A percentile compares a stretch with the other conserved stretches of the same genome.
Conservation (phyloP, 2,329 filamentous ascomycete species). For the Aureobasidium sp. region DNA sequence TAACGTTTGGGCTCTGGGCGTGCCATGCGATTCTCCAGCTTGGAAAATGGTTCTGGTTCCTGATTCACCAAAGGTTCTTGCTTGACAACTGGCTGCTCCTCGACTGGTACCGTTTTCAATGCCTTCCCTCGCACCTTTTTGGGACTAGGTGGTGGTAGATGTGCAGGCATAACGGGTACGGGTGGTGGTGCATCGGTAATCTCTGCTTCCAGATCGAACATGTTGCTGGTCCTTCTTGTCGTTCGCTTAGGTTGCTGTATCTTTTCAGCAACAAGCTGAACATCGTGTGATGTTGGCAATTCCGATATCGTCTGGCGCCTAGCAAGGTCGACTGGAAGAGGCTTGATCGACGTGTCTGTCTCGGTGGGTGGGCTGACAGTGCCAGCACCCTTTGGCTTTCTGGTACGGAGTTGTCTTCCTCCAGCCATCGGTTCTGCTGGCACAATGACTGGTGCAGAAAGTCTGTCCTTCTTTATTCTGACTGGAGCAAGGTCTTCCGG, state of each 20-base stretch:
- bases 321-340: background rate
- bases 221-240: slow-evolving; percentile 8
- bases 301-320: slow-evolving; percentile 17
- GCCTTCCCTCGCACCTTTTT: background rate
- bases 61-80: background rate
- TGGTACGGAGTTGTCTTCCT: slow-evolving; percentile 65
- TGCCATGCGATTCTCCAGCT: background rate
- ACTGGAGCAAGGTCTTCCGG: slow-evolving; percentile 63
- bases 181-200: slow-evolving; percentile 18
- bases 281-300: background rate
- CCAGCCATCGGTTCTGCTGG: slow-evolving; percentile 44
- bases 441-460: slow-evolving; percentile 37
- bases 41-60: background rate
- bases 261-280: background rate
- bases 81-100: background rate
- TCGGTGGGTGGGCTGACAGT: slow-evolving; percentile 25
- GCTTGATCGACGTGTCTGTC: background rate
- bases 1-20: background rate
- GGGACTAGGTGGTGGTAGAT: background rate
- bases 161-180: slow-evolving; percentile 13
- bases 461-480: slow-evolving; percentile 55
- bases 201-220: background rate
- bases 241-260: background rate
- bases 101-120: background rate
- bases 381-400: slow-evolving; percentile 49